Percentiles rank a stretch among this genome's conserved stretches.
phyloP scores from a whole-genome alignment of 2,329 filamentous ascomycete genomes.

The Aspergillus clavatus region DNA sequence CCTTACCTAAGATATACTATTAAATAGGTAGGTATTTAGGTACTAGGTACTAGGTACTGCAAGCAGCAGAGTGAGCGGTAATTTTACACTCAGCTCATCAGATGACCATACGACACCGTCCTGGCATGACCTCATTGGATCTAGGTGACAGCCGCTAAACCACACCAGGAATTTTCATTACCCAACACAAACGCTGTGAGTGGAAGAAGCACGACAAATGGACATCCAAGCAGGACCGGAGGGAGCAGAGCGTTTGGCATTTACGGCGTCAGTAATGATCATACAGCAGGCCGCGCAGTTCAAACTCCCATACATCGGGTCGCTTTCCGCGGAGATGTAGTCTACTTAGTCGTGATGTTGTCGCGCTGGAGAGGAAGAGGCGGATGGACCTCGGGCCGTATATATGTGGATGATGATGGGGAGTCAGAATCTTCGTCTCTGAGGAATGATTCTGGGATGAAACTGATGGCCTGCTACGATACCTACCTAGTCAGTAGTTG shows the following conservation, averaged over 20 bases:
- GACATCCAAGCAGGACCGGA: not conserved
- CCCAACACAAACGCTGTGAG: constrained; percentile 31
- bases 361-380: not conserved
- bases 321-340: constrained; percentile 6
- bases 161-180: constrained; percentile 31
- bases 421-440: too few relatives aligned
- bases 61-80: not conserved
- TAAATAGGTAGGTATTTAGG: too few relatives aligned
- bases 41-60: too few relatives aligned
- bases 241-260: not conserved
- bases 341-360: too few relatives aligned
- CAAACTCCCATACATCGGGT: not conserved
- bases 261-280: not conserved
- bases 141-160: constrained; percentile 18
- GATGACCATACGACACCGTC: not conserved
- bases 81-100: not conserved
- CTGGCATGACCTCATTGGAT: constrained; percentile 8
- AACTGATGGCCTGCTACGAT: too few relatives aligned
- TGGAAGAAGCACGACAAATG: constrained; percentile 21
- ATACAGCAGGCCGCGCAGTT: not conserved
- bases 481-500: too few relatives aligned
- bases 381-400: too few relatives aligned
- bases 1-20: too few relatives aligned
- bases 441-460: too few relatives aligned
- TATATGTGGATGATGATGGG: not conserved